These are phyloP conservation scores for Henckelia pumila DNA, from an alignment of 257 asterid genomes.

Conservation along the genomic window DNA sequence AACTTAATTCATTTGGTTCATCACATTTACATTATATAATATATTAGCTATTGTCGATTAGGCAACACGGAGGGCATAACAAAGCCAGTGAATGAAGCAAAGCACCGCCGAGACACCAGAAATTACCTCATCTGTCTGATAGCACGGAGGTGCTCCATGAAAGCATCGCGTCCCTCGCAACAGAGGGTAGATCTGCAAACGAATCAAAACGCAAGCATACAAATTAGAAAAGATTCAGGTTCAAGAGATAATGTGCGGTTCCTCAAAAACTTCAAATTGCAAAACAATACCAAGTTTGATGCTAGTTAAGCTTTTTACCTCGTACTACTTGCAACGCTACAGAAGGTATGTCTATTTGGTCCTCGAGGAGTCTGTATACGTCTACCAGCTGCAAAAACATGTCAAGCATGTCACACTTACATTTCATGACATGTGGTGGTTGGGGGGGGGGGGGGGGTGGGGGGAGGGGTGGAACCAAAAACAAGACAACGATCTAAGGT, in stretches of 20 bases:
- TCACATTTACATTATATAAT: background rate
- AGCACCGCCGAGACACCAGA: background rate
- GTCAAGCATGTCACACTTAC: slow-evolving; percentile 20
- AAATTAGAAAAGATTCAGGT: slow-evolving; percentile 8
- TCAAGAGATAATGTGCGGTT: background rate
- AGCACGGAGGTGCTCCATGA: slow-evolving; percentile 86
- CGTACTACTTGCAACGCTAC: slow-evolving; percentile 80
- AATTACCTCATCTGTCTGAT: slow-evolving; percentile 46
- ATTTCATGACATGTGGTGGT: too few species aligned
- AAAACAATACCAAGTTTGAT: background rate
- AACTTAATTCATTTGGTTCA: background rate
- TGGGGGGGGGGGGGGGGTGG: too few species aligned
- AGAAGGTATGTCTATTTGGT: slow-evolving; percentile 74
- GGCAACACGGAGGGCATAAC: background rate
- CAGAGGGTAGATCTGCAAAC: slow-evolving; percentile 79
- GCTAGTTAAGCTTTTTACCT: slow-evolving; percentile 51
- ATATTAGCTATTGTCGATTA: slow-evolving; percentile 1
- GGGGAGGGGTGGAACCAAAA: background rate
- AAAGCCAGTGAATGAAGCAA: background rate
- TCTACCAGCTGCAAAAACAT: slow-evolving; percentile 66
- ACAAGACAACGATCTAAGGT: too few species aligned
- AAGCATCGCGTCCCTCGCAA: slow-evolving; percentile 88
- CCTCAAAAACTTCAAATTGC: slow-evolving; percentile 7
- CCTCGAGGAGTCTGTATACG: slow-evolving; percentile 86
- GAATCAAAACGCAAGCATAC: slow-evolving; percentile 18